phyloP scores from a whole-genome alignment of 768 basidiomycete genomes.

The Boletus speciosus region DNA sequence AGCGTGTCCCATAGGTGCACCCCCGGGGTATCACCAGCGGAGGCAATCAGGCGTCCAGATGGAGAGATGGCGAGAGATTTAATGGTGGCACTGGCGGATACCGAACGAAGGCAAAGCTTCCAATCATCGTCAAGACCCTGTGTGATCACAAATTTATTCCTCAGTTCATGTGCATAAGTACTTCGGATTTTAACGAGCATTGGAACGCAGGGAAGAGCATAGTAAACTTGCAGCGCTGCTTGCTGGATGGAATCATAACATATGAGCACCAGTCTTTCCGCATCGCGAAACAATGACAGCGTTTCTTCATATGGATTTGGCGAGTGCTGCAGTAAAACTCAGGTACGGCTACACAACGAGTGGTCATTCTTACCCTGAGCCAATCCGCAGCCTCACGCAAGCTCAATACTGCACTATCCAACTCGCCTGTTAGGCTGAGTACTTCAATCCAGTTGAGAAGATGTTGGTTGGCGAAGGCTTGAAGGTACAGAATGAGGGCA shows the following conservation, averaged over 20 bases:
- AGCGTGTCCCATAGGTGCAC: slow-evolving; percentile 21
- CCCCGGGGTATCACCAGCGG: slow-evolving; percentile 35
- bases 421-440: slow-evolving; percentile 16
- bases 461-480: slow-evolving; percentile 5
- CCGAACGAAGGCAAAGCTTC: slow-evolving; percentile 13
- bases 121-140: slow-evolving; percentile 12
- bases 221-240: slow-evolving; percentile 17
- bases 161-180: slow-evolving; percentile 7
- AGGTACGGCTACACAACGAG: not conserved
- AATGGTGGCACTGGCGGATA: slow-evolving; percentile 5
- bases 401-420: slow-evolving; percentile 12
- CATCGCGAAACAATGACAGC: slow-evolving; percentile 10
- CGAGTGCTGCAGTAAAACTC: slow-evolving; percentile 3
- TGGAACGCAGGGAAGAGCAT: slow-evolving; percentile 11
- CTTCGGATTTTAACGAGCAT: slow-evolving; percentile 6
- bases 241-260: slow-evolving; percentile 20
- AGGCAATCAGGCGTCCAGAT: slow-evolving; percentile 17
- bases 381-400: slow-evolving; percentile 11
- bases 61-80: slow-evolving; percentile 16
- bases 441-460: slow-evolving; percentile 21
- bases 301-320: slow-evolving; percentile 7
- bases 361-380: slow-evolving; percentile 8
- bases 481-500: slow-evolving; percentile 7
- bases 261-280: slow-evolving; percentile 18
- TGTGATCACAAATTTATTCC: slow-evolving; percentile 8